phyloP scores from a whole-genome alignment of 2,329 filamentous ascomycete species.

The Claviceps paspali region DNA sequence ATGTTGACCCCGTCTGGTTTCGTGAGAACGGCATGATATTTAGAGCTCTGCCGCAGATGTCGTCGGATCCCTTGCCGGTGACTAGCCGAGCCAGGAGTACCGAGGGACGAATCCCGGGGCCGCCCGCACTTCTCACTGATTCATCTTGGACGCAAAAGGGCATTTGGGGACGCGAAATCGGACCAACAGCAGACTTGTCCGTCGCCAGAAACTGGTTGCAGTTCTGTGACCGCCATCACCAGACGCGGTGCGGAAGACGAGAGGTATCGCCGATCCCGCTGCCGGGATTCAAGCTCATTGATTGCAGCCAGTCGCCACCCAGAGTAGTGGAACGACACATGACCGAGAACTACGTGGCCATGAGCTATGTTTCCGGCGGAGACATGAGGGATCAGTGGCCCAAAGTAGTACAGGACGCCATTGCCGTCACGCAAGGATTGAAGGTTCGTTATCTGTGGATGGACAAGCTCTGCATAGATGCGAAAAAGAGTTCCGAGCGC shows the following conservation, averaged over 20 bases:
- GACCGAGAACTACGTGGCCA: conserved; percentile 15
- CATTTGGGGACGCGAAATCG: conserved; percentile 20
- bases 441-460: conserved; percentile 24
- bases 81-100: conserved; percentile 8
- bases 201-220: conserved; percentile 18
- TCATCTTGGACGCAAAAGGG: conserved; percentile 15
- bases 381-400: conserved; percentile 15
- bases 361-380: conserved; percentile 22
- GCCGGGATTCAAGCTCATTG: conserved; percentile 18
- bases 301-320: conserved; percentile 18
- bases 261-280: conserved; percentile 13
- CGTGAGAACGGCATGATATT: conserved; percentile 19
- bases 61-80: conserved; percentile 9
- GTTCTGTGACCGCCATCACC: conserved; percentile 19
- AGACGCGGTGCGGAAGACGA: conserved; percentile 17
- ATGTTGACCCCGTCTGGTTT: conserved; percentile 19
- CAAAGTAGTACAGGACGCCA: conserved; percentile 17
- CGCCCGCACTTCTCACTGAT: conserved; percentile 5
- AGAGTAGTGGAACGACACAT: conserved; percentile 15
- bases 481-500: conserved; percentile 11
- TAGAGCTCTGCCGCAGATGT: conserved; percentile 14
- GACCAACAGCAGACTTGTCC: conserved; percentile 14
- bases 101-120: conserved; percentile 4
- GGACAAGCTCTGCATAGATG: conserved; percentile 21
- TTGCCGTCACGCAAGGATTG: conserved; percentile 16